Evolutionary conservation across 2,329 filamentous ascomycete species (phyloP), one percentile per base, ranked within the genome.

Genomic region (Trichoderma atrobrunneum): DNA sequence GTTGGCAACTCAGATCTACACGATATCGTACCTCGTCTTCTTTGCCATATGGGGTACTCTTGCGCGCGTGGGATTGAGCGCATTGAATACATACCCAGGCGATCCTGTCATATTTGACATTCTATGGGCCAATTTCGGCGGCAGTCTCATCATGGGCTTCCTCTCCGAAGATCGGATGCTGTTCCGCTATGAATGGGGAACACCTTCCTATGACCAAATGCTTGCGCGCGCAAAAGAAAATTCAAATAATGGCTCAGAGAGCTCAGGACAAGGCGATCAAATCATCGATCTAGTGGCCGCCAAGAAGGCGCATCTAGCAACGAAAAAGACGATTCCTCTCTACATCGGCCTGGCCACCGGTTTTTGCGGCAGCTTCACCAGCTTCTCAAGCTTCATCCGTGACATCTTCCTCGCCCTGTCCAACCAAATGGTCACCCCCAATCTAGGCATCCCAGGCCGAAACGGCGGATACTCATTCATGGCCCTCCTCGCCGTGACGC

Each of bases 361-460:
- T 12, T 96, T 96, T 80, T 97, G 94, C 77, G 93, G 95, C 74
- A 95, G 92, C 75, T 93, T 96, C 78, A 98, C 95, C 0, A 95
- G 92, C 11, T 97, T 97, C 81, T 97, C 94, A 0, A 90, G 91
- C 24, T 97, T 97, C 79, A 90, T 95, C 61, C 88, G 93, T 7
- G 95, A 97, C 77, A 82, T 87, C 16, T 97, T 97, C 79, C 86
- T 97, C 26, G 91, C 93, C 0, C 82, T 97, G 21, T 91, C 93
- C 5, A 96, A 97, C 78, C 87, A 92, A 74, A 82, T 97, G 12
- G 83, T 81, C 11, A 78, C 80, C 1, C 78, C 81, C 0, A 81
- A 82, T 24, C 78, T 76, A 0, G 79, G 81, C 1, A 79, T 82
- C 0, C 80, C 84, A 1, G 78, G 74, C 6, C 87, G 94, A 3